These are phyloP conservation scores for Lentinula boryana DNA, from an alignment of 768 basidiomycete species.

Conservation along the genomic window DNA sequence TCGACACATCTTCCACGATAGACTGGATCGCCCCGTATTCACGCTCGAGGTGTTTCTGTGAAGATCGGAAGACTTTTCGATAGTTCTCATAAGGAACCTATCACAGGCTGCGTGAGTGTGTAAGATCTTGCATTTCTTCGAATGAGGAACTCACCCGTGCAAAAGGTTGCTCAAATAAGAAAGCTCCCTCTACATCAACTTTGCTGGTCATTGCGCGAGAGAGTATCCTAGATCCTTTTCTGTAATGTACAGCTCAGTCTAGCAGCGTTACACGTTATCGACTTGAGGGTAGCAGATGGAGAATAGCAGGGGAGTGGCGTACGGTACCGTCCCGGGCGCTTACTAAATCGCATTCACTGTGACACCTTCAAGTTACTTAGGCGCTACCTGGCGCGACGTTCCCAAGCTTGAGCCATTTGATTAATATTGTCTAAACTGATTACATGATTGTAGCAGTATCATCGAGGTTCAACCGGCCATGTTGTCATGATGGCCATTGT, in stretches of 20 bases:
- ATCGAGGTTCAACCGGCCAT: no score
- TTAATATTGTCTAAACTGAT: no score
- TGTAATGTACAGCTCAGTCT: not conserved
- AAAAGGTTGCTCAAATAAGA: constrained; percentile 85
- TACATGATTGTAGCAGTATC: no score
- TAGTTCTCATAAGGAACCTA: constrained; percentile 91
- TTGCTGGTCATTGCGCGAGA: constrained; percentile 37
- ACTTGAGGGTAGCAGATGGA: not conserved
- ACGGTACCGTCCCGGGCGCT: not conserved
- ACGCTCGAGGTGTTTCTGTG: constrained; percentile 77
- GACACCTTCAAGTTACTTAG: no score
- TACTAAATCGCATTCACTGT: not conserved
- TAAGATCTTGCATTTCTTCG: not conserved
- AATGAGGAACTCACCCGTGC: constrained; percentile 43
- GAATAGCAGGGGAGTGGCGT: no score
- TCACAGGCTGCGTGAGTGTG: not conserved
- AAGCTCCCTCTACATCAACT: constrained; percentile 63
- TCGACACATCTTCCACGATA: constrained; percentile 53
- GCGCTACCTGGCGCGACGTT: no score
- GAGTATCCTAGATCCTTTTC: no score
- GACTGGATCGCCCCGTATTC: constrained; percentile 61
- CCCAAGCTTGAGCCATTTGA: no score
- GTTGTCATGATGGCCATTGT: no score
- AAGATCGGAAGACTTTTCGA: constrained; percentile 79
- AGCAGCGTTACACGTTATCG: not conserved